Evolutionary conservation across 2,329 filamentous ascomycete species (phyloP), one percentile per base, ranked within the genome.

Genomic region (Calonectria multiphialidica): DNA sequence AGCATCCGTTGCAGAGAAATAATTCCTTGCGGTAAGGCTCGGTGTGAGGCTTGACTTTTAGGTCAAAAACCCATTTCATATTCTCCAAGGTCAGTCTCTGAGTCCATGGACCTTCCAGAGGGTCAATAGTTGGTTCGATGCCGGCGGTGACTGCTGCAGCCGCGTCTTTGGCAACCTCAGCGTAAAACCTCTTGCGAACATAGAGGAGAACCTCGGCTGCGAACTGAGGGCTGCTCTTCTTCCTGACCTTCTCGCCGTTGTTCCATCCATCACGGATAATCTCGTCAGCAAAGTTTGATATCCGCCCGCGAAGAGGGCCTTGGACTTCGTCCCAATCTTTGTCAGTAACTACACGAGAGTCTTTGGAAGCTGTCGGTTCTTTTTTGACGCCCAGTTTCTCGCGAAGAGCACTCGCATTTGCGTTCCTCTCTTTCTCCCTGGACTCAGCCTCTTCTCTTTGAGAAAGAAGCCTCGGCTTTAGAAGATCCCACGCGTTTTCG

Each of bases 1-100:
- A 90, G 81, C 93, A 95, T 35, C 87, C 89, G 77, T 91, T 92
- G 84, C 94, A 97, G 70, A 94, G 88, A 81, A 97, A 97, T 12
- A 96, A 84, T 68, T 96, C 93, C 78, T 92, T 93, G 76, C 91
- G 88, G 76, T 89, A 88, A 55, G 86, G 84, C 73, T 95, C 92
- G 3, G 93, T 94, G 66, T 91, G 84, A 28, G 91, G 90, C 79
- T 92, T 94, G 80, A 97, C 88, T 81, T 95, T 95, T 76, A 90
- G 90, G 78, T 96, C 94, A 81, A 94, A 96, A 35, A 96, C 86
- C 91, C 93, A 96, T 82, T 94, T 96, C 94, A 97, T 95, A 79
- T 96, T 95, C 80, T 96, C 94, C 76, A 97, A 84, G 1, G 92
- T 93, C 65, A 96, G 86, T 79, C 88, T 92, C 80, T 90, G 88